Conservation (phyloP, 2,329 filamentous ascomycete genomes). For the Xylariaceae sp. region DNA sequence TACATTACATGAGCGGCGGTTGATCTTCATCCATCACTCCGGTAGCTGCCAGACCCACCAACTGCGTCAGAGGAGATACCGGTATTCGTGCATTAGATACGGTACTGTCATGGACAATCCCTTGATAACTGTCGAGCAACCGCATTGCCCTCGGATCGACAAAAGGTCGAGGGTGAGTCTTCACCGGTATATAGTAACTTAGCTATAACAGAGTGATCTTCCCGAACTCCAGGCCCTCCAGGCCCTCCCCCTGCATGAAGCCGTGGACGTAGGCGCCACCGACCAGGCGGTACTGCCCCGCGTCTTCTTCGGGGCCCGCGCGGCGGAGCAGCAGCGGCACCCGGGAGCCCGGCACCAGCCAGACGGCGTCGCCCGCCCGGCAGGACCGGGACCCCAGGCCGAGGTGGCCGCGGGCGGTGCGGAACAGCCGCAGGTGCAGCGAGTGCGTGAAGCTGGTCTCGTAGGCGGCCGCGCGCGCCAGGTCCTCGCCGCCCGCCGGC, state of each 20-base stretch:
- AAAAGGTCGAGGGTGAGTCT: too few species aligned
- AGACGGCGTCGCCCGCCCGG: conserved; percentile 9
- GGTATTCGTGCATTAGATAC: too few species aligned
- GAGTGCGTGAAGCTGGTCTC: conserved; percentile 16
- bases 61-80: too few species aligned
- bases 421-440: conserved; percentile 12
- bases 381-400: conserved; percentile 14
- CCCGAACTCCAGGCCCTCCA: conserved; percentile 5
- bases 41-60: too few species aligned
- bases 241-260: conserved; percentile 16
- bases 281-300: conserved; percentile 11
- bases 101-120: too few species aligned
- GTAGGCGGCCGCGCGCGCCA: conserved; percentile 6
- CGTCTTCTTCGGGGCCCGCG: background rate
- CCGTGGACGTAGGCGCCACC: conserved; percentile 15
- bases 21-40: conserved; percentile 3
- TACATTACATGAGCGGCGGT: conserved; percentile 1
- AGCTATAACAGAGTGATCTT: conserved; percentile 9
- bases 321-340: conserved; percentile 13
- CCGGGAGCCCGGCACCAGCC: conserved; percentile 14
- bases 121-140: too few species aligned
- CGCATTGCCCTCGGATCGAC: too few species aligned
- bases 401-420: conserved; percentile 10
- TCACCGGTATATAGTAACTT: too few species aligned
- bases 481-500: conserved; percentile 5